These are phyloP conservation scores for Hydnum rufescens DNA, from an alignment of 768 basidiomycete genomes.

Conservation along the genomic window DNA sequence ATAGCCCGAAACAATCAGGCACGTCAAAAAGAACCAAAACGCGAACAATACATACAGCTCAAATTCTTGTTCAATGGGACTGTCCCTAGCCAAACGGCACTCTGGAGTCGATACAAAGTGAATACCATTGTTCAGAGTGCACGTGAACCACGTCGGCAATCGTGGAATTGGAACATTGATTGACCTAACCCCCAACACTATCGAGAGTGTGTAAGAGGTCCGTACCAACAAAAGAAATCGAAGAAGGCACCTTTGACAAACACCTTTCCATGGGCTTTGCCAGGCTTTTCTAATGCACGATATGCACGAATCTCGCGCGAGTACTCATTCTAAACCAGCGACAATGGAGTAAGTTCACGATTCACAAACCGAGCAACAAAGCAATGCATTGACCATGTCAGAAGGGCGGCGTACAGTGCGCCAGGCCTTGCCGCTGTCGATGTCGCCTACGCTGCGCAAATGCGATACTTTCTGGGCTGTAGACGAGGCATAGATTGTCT, in stretches of 20 bases:
- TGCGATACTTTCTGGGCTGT: constrained; percentile 62
- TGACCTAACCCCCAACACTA: constrained; percentile 59
- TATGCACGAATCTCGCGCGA: constrained; percentile 76
- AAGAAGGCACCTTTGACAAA: constrained; percentile 63
- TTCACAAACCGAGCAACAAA: neutral
- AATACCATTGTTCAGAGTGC: constrained; percentile 90
- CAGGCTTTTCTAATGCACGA: constrained; percentile 50
- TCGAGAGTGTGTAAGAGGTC: neutral
- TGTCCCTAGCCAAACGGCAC: constrained; percentile 34
- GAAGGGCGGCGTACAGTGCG: constrained; percentile 71
- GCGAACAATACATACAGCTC: constrained; percentile 42
- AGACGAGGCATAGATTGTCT: constrained; percentile 56
- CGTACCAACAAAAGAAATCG: neutral
- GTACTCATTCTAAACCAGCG: constrained; percentile 62
- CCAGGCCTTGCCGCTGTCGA: constrained; percentile 71
- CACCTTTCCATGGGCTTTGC: constrained; percentile 77
- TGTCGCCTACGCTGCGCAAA: constrained; percentile 54
- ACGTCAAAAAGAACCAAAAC: neutral
- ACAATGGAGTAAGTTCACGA: neutral
- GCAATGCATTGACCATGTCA: constrained; percentile 53
- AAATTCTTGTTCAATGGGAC: constrained; percentile 70
- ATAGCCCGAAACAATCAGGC: too few relatives aligned
- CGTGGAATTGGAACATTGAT: constrained; percentile 60
- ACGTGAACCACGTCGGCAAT: constrained; percentile 55
- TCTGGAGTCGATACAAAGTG: constrained; percentile 88